Conservation (phyloP, 257 asterid genomes). For the Nicotiana benthamiana region DNA sequence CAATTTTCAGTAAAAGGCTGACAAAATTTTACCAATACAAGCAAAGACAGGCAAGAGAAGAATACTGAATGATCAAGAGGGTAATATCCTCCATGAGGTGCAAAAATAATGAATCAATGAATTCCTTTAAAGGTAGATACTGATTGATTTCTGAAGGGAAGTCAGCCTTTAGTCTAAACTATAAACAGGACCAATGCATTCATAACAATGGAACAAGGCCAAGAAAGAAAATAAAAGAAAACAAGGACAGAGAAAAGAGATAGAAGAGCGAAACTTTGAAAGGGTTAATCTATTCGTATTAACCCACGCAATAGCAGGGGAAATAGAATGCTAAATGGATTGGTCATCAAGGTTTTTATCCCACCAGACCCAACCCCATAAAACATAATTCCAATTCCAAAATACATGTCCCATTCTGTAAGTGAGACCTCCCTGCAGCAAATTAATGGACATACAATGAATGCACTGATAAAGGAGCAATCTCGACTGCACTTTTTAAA, state of each 20-base stretch:
- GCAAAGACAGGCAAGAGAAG: conserved; percentile 60
- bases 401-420: conserved; percentile 63
- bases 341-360: conserved; percentile 35
- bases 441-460: conserved; percentile 63
- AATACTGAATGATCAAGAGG: conserved; percentile 46
- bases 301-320: conserved; percentile 39
- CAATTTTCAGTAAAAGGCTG: conserved; percentile 42
- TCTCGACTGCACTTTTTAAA: conserved; percentile 29
- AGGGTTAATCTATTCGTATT: conserved; percentile 33
- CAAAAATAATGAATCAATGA: conserved; percentile 52
- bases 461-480: conserved; percentile 36
- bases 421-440: conserved; percentile 81
- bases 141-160: conserved; percentile 35
- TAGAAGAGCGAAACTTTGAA: conserved; percentile 31
- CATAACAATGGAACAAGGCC: conserved; percentile 34
- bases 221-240: conserved; percentile 31
- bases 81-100: conserved; percentile 51
- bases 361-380: conserved; percentile 30
- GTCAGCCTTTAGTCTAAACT: conserved; percentile 39
- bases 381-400: conserved; percentile 56
- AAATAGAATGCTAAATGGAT: conserved; percentile 33
- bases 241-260: conserved; percentile 36
- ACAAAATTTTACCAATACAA: conserved; percentile 40
- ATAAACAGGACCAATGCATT: conserved; percentile 47
- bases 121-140: conserved; percentile 43